Base-by-base conservation (phyloP, 345 rosid species). In the Tarenaya hassleriana region DNA sequence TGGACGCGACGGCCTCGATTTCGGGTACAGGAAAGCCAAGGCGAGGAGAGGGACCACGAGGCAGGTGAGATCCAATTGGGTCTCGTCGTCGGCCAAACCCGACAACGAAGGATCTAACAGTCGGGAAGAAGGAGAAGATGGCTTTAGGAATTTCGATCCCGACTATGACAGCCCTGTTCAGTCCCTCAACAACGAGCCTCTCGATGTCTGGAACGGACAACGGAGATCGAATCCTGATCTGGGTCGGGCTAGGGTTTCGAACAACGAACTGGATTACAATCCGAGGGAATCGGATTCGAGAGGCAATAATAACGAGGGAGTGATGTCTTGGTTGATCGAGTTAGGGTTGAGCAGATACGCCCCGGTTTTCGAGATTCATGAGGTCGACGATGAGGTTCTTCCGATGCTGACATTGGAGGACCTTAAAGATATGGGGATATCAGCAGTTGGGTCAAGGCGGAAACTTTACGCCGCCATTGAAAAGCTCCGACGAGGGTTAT, bases 351-450 rank as follows among this genome's bases (percentile, higher is more conserved):
- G 90, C 32, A 66, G 83, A 58, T 83, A 83, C 57, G 83, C 86
- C 0, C 86, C 90, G 0, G 77, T 83, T 52, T 83, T 83, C 14
- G 90, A 83, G 69, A 66, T 79, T 38, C 90, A 83, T 55, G 90
- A 83, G 61, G 90, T 83, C 34, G 90, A 83, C 19, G 82, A 77
- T 41, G 90, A 83, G 53, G 78, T 83, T 10, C 60, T 83, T 77
- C 83, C 90, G 10, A 73, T 79, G 81, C 63, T 83, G 69, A 83
- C 90, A 10, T 44, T 83, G 54, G 90, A 79, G 73, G 90, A 83
- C 68, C 75, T 82, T 72, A 82, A 79, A 69, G 90, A 82, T 58
- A 82, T 82, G 90, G 90, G 90, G 17, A 77, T 83, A 44, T 79
- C 62, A 55, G 90, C 90, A 0, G 90, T 83, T 52, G 90, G 90